Conservation (phyloP, 2,329 filamentous ascomycete species). For the Hymenotorrendiella dingleyae region DNA sequence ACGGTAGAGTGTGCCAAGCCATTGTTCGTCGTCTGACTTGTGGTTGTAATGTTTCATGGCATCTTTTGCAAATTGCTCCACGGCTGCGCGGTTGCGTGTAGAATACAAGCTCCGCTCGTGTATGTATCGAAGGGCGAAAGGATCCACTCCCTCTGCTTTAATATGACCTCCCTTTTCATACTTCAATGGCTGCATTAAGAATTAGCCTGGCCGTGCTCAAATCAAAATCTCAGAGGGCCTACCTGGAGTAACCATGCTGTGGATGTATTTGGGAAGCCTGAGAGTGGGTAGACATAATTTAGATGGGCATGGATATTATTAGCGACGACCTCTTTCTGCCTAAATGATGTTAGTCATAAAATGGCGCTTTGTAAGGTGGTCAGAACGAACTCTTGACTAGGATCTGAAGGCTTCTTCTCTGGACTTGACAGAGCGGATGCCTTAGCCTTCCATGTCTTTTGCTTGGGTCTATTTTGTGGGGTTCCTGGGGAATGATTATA, state of each 20-base stretch:
- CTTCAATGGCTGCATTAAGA: not conserved
- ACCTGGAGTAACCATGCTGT: slow-evolving; percentile 3
- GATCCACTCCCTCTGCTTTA: slow-evolving; percentile 3
- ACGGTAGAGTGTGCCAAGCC: not conserved
- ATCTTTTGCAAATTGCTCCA: slow-evolving; percentile 1
- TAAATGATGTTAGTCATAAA: not conserved
- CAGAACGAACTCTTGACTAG: not conserved
- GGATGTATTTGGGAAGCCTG: not conserved
- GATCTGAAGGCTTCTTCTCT: not conserved
- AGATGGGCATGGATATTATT: slow-evolving; percentile 4
- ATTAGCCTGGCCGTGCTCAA: no score
- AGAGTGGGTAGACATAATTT: slow-evolving; percentile 1
- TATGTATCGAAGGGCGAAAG: slow-evolving; percentile 6
- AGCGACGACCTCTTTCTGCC: not conserved
- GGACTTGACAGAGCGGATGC: not conserved
- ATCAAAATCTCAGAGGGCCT: not conserved
- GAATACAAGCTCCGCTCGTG: slow-evolving; percentile 6
- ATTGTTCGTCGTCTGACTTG: not conserved
- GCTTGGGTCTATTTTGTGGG: no score
- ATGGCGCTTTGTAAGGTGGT: no score
- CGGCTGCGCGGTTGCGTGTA: not conserved
- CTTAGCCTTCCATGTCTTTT: not conserved
- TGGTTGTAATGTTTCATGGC: slow-evolving; percentile 3
- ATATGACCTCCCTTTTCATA: not conserved
- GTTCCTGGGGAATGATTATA: not conserved